Conservation (phyloP, 345 rosid species). For the Durio zibethinus region DNA sequence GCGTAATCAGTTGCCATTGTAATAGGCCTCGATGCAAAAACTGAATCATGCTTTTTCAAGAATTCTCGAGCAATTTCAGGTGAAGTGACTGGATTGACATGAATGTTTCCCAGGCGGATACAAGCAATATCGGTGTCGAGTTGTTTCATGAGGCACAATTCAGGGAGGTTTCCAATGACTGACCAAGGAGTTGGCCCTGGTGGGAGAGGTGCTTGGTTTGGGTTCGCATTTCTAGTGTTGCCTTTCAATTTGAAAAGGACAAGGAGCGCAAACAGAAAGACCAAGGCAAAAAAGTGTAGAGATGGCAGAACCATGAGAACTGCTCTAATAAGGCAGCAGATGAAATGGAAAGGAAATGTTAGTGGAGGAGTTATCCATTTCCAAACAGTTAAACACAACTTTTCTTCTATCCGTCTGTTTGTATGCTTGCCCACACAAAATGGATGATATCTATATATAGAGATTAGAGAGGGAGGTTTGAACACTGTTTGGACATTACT, state of each 20-base stretch:
- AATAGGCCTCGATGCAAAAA: constrained; percentile 30
- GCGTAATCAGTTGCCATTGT: neutral
- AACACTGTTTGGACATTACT: too few relatives aligned
- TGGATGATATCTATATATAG: too few relatives aligned
- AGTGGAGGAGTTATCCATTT: neutral
- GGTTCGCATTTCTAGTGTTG: neutral
- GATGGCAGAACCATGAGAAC: neutral
- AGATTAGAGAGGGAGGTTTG: too few relatives aligned
- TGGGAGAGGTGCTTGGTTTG: neutral
- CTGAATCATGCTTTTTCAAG: constrained; percentile 28
- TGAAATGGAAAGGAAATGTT: neutral
- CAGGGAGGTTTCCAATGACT: constrained; percentile 33
- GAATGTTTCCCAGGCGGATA: constrained; percentile 33
- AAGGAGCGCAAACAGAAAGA: neutral
- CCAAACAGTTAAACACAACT: neutral
- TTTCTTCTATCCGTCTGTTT: too few relatives aligned
- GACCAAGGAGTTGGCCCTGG: constrained; percentile 35
- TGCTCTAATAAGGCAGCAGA: neutral
- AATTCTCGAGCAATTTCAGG: constrained; percentile 38
- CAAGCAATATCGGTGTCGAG: constrained; percentile 34
- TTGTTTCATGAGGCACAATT: constrained; percentile 22
- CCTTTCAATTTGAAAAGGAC: neutral
- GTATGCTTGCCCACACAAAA: too few relatives aligned
- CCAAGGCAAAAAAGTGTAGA: neutral
- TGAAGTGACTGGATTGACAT: constrained; percentile 26